phyloP scores from a whole-genome alignment of 768 basidiomycete genomes.

The Rhizopogon sp. region DNA sequence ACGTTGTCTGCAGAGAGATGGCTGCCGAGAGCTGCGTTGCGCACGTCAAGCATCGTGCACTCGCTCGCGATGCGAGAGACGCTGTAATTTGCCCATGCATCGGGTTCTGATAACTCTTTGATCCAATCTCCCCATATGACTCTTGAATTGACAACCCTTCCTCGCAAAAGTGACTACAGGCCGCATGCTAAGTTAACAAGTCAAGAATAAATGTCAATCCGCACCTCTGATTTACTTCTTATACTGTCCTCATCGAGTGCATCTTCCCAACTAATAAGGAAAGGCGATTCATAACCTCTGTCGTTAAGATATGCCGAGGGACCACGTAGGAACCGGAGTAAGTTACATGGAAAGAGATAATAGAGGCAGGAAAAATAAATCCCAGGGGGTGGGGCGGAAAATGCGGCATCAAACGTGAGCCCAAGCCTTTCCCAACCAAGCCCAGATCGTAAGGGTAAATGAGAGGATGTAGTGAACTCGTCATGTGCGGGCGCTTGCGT shows the following conservation, averaged over 20 bases:
- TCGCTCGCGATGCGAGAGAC: slow-evolving; percentile 61
- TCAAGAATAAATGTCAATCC: slow-evolving; percentile 9
- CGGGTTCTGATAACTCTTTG: slow-evolving; percentile 56
- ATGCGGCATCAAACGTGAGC: slow-evolving; percentile 48
- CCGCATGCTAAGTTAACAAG: not conserved
- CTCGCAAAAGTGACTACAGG: slow-evolving; percentile 58
- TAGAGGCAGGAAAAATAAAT: slow-evolving; percentile 77
- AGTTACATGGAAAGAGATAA: slow-evolving; percentile 88
- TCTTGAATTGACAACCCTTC: slow-evolving; percentile 69
- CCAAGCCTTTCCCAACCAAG: slow-evolving; percentile 69
- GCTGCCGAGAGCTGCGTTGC: slow-evolving; percentile 49
- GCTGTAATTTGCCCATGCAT: slow-evolving; percentile 65
- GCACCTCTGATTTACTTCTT: slow-evolving; percentile 67
- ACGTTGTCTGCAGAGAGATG: not conserved
- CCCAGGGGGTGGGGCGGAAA: slow-evolving; percentile 54
- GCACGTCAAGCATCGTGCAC: slow-evolving; percentile 62
- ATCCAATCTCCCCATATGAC: slow-evolving; percentile 62
- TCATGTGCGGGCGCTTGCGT: slow-evolving; percentile 4
- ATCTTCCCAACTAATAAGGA: slow-evolving; percentile 65
- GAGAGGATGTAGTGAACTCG: slow-evolving; percentile 32
- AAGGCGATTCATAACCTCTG: slow-evolving; percentile 49
- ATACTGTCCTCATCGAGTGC: slow-evolving; percentile 67
- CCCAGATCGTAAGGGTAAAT: slow-evolving; percentile 45
- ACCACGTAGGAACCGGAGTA: slow-evolving; percentile 69
- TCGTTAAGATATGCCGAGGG: slow-evolving; percentile 62